Percentiles rank a stretch among this genome's conserved stretches.
phyloP scores from a whole-genome alignment of 2,329 filamentous ascomycete genomes.

The Colletotrichum echinochloae region DNA sequence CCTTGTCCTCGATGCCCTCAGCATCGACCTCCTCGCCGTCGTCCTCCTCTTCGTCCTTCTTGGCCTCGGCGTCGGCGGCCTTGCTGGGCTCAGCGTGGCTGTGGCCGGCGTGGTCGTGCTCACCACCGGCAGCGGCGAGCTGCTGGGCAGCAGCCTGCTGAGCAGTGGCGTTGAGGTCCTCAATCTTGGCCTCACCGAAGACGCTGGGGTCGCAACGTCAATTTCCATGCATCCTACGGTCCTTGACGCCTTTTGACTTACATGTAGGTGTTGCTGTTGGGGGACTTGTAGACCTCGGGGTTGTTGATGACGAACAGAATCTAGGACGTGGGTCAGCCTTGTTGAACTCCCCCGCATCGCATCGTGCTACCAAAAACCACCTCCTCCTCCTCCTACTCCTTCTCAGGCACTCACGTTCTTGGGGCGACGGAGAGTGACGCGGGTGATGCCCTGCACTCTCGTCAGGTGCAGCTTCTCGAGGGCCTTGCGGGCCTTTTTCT shows the following conservation, averaged over 20 bases:
- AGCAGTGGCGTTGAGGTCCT: constrained; percentile 98
- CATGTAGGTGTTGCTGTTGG: constrained; percentile 99
- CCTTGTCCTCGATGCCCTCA: constrained; percentile 95
- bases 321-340: constrained; percentile 60
- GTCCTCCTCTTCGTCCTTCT: constrained; percentile 86
- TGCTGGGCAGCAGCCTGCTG: constrained; percentile 96
- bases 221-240: background rate
- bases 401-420: constrained; percentile 86
- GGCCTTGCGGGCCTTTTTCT: constrained; percentile 99
- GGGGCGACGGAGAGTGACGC: constrained; percentile 96
- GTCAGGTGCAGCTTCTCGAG: constrained; percentile 98
- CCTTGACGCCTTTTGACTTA: constrained; percentile 64
- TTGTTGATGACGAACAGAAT: constrained; percentile 99
- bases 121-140: constrained; percentile 79
- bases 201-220: constrained; percentile 65
- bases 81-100: constrained; percentile 77
- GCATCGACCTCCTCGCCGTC: constrained; percentile 97
- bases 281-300: constrained; percentile 99
- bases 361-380: constrained; percentile 1
- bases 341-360: constrained; percentile 19
- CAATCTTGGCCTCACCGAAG: constrained; percentile 99
- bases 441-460: constrained; percentile 96
- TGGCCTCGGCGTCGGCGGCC: constrained; percentile 72
- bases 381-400: background rate
- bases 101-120: constrained; percentile 76